Evolutionary conservation across 352 stramenopile species (phyloP).

Genomic region (Phytophthora crassamura): DNA sequence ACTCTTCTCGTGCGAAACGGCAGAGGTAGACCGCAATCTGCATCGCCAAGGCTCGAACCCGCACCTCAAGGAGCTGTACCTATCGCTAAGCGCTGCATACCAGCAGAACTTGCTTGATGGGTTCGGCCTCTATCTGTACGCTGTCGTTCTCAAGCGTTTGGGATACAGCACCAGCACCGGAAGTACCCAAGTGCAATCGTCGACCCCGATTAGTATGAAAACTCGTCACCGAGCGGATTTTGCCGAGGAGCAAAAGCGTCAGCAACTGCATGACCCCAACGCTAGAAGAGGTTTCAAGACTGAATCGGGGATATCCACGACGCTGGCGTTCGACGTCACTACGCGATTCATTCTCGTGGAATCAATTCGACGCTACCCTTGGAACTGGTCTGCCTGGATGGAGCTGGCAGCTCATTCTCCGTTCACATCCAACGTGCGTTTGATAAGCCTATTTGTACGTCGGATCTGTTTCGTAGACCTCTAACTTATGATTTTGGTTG

Average conservation of each 20-base stretch:
- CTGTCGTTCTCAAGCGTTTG: conserved; percentile 71
- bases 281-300: conserved; percentile 21
- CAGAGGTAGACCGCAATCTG: conserved; percentile 44
- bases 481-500: conserved; percentile 18
- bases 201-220: conserved; percentile 49
- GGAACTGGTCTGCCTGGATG: conserved; percentile 98
- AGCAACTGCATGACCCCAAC: conserved; percentile 28
- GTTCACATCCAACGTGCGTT: conserved; percentile 56
- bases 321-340: conserved; percentile 53
- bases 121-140: conserved; percentile 85
- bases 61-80: conserved; percentile 75
- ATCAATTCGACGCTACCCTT: conserved; percentile 77
- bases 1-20: background rate
- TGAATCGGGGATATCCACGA: conserved; percentile 22
- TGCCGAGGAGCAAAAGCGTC: conserved; percentile 50
- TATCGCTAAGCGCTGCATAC: conserved; percentile 58
- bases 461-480: background rate
- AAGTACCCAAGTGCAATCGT: conserved; percentile 41
- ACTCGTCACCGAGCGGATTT: conserved; percentile 36
- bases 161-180: conserved; percentile 70
- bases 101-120: conserved; percentile 63
- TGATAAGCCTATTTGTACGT: background rate
- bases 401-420: conserved; percentile 87
- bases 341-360: conserved; percentile 75
- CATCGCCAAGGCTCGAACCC: conserved; percentile 65